Evolutionary conservation across 1,139 yeast genomes (phyloP), one percentile per base, ranked within the genome.

Genomic region (Candida frijolesensis): DNA sequence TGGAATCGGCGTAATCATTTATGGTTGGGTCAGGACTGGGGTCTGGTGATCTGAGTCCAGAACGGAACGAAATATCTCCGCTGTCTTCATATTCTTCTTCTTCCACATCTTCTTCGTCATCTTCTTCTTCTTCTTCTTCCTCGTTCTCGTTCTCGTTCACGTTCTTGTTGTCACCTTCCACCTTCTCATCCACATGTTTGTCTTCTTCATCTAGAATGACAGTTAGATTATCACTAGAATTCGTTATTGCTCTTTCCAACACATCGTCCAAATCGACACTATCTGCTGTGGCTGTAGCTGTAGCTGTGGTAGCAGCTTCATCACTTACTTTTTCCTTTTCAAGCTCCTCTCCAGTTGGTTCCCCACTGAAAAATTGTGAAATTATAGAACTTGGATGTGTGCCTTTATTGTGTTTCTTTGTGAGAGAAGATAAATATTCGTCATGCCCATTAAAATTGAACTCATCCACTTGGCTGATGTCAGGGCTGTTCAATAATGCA

Each of bases 201-300:
- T 56, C 58, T 11, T 48, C 52, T 2, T 60, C 65, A 42, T 66
- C 70, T 32, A 60, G 57, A 1, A 60, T 52, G 1, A 67, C 63
- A 0, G 71, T 67, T 44, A 64, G 67, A 3, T 63, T 50, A 51
- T 67, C 71, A 54, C 70, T 66, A 42, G 62, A 67, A 25, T 49
- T 49, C 4, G 56, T 44, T 4, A 51, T 39, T 12, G 55, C 52
- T 33, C 52, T 42, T 38, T 53, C 55, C 30, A 53, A 47, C 1
- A 46, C 48, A 29, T 51, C 51, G n/a, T 47, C 48, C 18, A 44
- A 18, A 29, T 38, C 42, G 30, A 41, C 44, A 29, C 37, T 40
- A 8, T 44, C 41, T 3, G 25, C 29, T 25, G 29, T 25, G 8
- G 29, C 29, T 25, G 29, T 25, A 22, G 25, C 7, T 22, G 25